Evolutionary conservation across 2,329 filamentous ascomycete species (phyloP).

Genomic region (Pyrenophora tritici-repentis): DNA sequence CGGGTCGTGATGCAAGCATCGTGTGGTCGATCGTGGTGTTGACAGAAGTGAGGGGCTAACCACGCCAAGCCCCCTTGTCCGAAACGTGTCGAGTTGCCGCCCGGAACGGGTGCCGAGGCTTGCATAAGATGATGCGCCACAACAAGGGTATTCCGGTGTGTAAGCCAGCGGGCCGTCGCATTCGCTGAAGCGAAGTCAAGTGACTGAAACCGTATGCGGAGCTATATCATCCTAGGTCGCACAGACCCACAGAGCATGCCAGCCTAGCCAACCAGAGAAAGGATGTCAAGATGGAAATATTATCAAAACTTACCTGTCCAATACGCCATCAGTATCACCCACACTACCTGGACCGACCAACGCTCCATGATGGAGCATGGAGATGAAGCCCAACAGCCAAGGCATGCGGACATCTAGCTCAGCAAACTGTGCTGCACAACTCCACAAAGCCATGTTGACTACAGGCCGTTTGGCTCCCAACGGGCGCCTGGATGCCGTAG

Average conservation of each 20-base stretch:
- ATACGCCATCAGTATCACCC: constrained; percentile 73
- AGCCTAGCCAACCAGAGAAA: constrained; percentile 41
- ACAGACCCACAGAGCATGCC: constrained; percentile 27
- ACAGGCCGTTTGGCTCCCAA: constrained; percentile 63
- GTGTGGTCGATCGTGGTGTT: constrained; percentile 18
- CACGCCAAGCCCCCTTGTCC: constrained; percentile 37
- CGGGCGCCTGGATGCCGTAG: constrained; percentile 41
- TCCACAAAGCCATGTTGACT: constrained; percentile 76
- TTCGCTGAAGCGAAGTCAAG: constrained; percentile 60
- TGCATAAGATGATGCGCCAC: constrained; percentile 41
- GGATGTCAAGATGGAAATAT: constrained; percentile 33
- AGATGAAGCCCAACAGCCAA: constrained; percentile 78
- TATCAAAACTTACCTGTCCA: constrained; percentile 81
- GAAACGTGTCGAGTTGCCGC: constrained; percentile 45
- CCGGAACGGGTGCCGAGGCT: constrained; percentile 43
- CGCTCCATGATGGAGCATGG: constrained; percentile 75
- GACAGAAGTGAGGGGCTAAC: constrained; percentile 18
- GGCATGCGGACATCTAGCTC: constrained; percentile 84
- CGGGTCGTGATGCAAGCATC: constrained; percentile 20
- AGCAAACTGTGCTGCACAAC: constrained; percentile 72
- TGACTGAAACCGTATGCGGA: constrained; percentile 64
- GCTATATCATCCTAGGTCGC: constrained; percentile 42
- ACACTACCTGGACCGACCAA: constrained; percentile 75
- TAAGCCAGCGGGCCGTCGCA: constrained; percentile 45
- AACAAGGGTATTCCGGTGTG: constrained; percentile 41